Evolutionary conservation across 257 asterid species (phyloP), one percentile per base, ranked within the genome.

Genomic region (Apocynum venetum): DNA sequence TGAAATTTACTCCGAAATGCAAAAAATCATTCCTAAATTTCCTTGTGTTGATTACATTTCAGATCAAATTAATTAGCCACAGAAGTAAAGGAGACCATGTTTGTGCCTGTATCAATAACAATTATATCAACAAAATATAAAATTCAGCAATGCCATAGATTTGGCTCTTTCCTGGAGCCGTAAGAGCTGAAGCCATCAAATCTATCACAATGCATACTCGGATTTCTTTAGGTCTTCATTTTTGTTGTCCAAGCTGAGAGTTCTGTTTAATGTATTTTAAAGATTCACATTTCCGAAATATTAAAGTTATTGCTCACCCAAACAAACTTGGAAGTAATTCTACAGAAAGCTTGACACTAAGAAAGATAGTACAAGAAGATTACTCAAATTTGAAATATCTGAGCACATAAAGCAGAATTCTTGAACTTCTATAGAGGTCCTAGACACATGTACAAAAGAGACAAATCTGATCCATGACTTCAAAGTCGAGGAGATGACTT

Each of bases 401-500:
- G 19, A 4, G 25, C 60, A 47, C 2, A 36, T 43, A 17, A 15
- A 46, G 56, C 40, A 38, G 76, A 64, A 41, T 72, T 47, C 51
- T 60, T 71, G 56, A 77, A 77, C 73, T 56, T 74, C 53, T 8
- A 60, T 0, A 44, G 48, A 60, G 15, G 19, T 31, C 20, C 53
- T 60, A 49, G 20, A 13, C 13, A 2, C 31, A 9, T 48, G 60
- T 10, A 71, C n/a, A 47, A 48, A 36, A 48, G 75, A 9, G 10
- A 8, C 60, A 47, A 31, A 49, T 71, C 20, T 71, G 43, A 12
- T 38, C 20, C 17, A 41, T 61, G 35, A 51, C 47, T 60, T 85
- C 83, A 87, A 83, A 87, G 89, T 71, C 83, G 86, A 79, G 89
- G 81, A 2, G 83, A 72, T 4, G 79, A 77, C 77, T 80, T 81